These are phyloP conservation scores for Stevia rebaudiana DNA, from an alignment of 140 eudicot species.

Conservation along the genomic window DNA sequence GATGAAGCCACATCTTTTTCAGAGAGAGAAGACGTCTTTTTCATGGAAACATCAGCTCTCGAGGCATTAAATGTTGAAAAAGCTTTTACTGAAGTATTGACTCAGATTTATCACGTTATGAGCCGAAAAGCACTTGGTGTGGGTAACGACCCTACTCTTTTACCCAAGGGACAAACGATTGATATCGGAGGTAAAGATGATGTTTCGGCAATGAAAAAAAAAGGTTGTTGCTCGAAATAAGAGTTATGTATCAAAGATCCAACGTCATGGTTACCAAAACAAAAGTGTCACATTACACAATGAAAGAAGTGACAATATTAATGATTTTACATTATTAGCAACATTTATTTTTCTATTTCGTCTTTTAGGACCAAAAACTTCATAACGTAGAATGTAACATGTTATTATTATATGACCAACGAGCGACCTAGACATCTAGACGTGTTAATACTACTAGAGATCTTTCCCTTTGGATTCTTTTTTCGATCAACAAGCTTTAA, in stretches of 20 bases:
- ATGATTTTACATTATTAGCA: not conserved
- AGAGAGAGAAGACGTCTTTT: constrained; percentile 43
- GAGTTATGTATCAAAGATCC: not conserved
- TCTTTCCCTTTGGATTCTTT: constrained; percentile 63
- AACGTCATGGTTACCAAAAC: not conserved
- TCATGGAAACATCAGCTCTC: constrained; percentile 78
- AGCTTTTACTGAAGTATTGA: constrained; percentile 70
- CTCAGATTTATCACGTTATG: constrained; percentile 53
- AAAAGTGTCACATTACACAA: not conserved
- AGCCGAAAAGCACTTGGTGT: constrained; percentile 58
- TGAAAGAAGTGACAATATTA: not conserved
- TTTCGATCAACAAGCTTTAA: constrained; percentile 75
- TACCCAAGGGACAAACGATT: constrained; percentile 65
- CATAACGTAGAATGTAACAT: not conserved
- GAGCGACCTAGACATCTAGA: constrained; percentile 1
- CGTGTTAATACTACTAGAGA: constrained; percentile 11
- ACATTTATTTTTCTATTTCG: not conserved
- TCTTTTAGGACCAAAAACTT: not conserved
- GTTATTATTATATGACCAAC: constrained; percentile 3
- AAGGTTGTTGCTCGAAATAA: constrained; percentile 58
- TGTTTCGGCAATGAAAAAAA: constrained; percentile 63
- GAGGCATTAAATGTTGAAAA: constrained; percentile 66
- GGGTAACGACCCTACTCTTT: constrained; percentile 39
- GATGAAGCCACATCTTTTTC: constrained; percentile 56
- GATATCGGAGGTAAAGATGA: constrained; percentile 56